These are phyloP conservation scores for Plectosphaerella sp. DNA, from an alignment of 2,329 filamentous ascomycete genomes.

Conservation along the genomic window DNA sequence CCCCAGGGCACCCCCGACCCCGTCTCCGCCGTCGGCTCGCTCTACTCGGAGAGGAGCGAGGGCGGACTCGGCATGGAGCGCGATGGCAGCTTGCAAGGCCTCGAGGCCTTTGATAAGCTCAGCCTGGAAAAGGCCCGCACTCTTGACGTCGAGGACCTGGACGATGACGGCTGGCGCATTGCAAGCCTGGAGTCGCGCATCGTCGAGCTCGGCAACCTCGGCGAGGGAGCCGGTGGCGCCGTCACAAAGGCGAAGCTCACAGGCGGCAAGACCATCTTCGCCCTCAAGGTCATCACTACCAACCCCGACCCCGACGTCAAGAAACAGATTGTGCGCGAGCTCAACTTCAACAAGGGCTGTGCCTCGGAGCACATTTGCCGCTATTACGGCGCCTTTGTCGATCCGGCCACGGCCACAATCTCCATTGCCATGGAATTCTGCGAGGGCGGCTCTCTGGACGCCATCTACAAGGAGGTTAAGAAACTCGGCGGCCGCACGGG, in stretches of 20 bases:
- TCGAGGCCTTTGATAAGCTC: constrained; percentile 76
- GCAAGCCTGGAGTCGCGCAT: constrained; percentile 87
- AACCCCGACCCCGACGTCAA: constrained; percentile 97
- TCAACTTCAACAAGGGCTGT: constrained; percentile 97
- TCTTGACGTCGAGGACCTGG: constrained; percentile 87
- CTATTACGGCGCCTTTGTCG: constrained; percentile 96
- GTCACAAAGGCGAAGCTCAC: constrained; percentile 88
- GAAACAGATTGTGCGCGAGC: constrained; percentile 94
- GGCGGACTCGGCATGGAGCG: constrained; percentile 74
- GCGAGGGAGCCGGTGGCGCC: constrained; percentile 92
- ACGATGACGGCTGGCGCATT: constrained; percentile 92
- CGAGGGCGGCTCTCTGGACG: constrained; percentile 92
- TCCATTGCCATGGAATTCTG: constrained; percentile 99
- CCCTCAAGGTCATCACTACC: constrained; percentile 96
- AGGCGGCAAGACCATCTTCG: constrained; percentile 91
- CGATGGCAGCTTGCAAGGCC: constrained; percentile 72
- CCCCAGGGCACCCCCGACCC: constrained; percentile 73
- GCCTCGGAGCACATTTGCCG: constrained; percentile 93
- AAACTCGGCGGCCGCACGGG: constrained; percentile 90
- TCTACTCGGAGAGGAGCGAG: constrained; percentile 78
- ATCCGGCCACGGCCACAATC: constrained; percentile 92
- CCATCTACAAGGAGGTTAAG: constrained; percentile 96
- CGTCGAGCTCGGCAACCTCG: constrained; percentile 80
- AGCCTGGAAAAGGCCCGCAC: constrained; percentile 77
- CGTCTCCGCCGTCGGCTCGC: constrained; percentile 79